Percentiles rank a stretch among this genome's conserved stretches.
phyloP scores from a whole-genome alignment of 1,139 yeast genomes.

The Torulaspora pretoriensis region DNA sequence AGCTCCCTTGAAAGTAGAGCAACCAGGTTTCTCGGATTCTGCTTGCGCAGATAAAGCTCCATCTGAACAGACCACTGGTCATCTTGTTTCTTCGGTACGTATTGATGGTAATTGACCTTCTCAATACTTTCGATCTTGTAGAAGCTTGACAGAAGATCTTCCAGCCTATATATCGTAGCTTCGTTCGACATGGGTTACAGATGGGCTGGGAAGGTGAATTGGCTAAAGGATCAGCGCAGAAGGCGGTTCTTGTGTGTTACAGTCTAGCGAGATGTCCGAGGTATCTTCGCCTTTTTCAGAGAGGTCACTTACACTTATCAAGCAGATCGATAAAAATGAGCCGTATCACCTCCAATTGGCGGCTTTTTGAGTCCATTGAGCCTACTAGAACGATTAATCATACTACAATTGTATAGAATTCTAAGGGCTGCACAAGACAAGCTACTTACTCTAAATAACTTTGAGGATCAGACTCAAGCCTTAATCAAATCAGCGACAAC shows the following conservation, averaged over 20 bases:
- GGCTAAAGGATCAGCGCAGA: background rate
- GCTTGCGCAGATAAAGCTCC: constrained; percentile 53
- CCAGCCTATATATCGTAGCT: constrained; percentile 21
- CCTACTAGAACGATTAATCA: no score
- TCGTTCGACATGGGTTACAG: constrained; percentile 8
- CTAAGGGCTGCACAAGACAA: no score
- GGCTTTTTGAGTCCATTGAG: no score
- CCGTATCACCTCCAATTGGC: no score
- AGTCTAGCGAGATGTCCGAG: background rate
- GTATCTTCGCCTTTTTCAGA: constrained; percentile 1
- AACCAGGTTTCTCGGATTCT: constrained; percentile 50
- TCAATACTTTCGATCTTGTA: constrained; percentile 31
- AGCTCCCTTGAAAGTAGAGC: constrained; percentile 59
- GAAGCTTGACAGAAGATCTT: constrained; percentile 32
- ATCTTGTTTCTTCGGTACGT: constrained; percentile 34
- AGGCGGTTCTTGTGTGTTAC: background rate
- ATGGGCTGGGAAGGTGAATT: background rate
- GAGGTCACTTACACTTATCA: background rate
- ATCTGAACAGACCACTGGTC: constrained; percentile 50
- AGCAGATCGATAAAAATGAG: no score
- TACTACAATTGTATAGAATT: no score
- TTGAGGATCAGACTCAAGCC: background rate
- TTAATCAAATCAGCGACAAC: constrained; percentile 43
- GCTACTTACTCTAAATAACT: background rate
- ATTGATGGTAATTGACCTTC: constrained; percentile 35